These are phyloP conservation scores for Usnea hakonensis DNA, from an alignment of 495 filamentous ascomycete genomes.

Conservation along the genomic window DNA sequence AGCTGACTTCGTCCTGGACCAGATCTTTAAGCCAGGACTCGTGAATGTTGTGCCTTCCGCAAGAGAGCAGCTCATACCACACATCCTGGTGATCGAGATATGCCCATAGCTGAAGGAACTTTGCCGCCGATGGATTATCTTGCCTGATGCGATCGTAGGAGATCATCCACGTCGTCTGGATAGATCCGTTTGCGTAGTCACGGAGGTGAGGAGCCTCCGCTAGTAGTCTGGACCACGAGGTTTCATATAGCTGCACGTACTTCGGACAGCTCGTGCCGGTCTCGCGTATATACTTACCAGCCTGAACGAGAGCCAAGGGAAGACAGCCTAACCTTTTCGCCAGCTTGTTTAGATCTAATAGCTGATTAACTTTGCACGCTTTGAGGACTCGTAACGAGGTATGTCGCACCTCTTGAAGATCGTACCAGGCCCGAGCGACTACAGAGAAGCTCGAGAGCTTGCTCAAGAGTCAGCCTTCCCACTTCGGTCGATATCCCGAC, in stretches of 20 bases:
- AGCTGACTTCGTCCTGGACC: conserved; percentile 27
- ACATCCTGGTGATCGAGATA: conserved; percentile 45
- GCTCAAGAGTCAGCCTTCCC: conserved; percentile 20
- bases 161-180: conserved; percentile 41
- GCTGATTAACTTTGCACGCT: background rate
- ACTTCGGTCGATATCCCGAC: conserved; percentile 27
- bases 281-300: background rate
- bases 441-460: conserved; percentile 22
- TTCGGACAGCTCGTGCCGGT: conserved; percentile 2
- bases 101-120: conserved; percentile 39
- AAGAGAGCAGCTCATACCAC: conserved; percentile 39
- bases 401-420: conserved; percentile 20
- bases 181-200: conserved; percentile 28
- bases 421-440: conserved; percentile 24
- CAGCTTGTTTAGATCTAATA: background rate
- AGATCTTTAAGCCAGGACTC: conserved; percentile 27
- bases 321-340: background rate
- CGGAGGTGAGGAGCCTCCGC: background rate
- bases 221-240: background rate
- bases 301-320: background rate
- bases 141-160: conserved; percentile 36
- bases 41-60: conserved; percentile 14
- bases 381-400: background rate
- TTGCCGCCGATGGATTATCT: conserved; percentile 29
- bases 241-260: conserved; percentile 3